Evolutionary conservation across 306 rosid species (phyloP), one percentile per base, ranked within the genome.

Genomic region (Sphenostylis stenocarpa): DNA sequence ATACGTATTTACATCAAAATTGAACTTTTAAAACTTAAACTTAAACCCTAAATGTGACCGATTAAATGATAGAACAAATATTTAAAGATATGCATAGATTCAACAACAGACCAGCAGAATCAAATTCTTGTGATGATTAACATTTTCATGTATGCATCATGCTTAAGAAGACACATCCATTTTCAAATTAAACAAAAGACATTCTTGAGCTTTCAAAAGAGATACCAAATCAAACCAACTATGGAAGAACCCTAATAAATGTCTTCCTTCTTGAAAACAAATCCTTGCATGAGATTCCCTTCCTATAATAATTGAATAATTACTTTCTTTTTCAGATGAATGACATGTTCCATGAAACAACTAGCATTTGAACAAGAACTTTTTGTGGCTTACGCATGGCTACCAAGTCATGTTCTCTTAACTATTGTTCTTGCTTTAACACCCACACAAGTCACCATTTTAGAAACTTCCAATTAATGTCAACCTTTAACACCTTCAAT

Each of bases 391-490:
- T 29, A 75, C 12, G 62, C 62, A 62, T 45, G 62, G 58, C 20
- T 13, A 13, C 11, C 13, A 56, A 56, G 19, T 56, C 63, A 56
- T 56, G 9, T 12, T 14, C 36, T 56, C 28, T 57, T 24, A 29
- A 58, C 45, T 45, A 43, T 15, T 44, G 6, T 73, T 28, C 26
- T 39, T 4, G n/a, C 60, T 24, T n/a, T 24, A 41, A 72, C 12
- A 29, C 60, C 8, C 26, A 34, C 38, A 23, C 1, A 70, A 48
- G 34, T 31, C 64, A 21, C 38, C 28, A 10, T 19, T 36, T 64
- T 36, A 12, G 51, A 68, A 19, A 60, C 81, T 68, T 56, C 38
- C 21, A 10, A 33, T 24, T 23, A 68, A 67, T 66, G 71, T 72
- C 72, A 63, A 62, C 39, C 4, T 24, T 34, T 16, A 77, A n/a